Evolutionary conservation across 306 rosid species (phyloP).

Genomic region (Begonia peltatifolia): DNA sequence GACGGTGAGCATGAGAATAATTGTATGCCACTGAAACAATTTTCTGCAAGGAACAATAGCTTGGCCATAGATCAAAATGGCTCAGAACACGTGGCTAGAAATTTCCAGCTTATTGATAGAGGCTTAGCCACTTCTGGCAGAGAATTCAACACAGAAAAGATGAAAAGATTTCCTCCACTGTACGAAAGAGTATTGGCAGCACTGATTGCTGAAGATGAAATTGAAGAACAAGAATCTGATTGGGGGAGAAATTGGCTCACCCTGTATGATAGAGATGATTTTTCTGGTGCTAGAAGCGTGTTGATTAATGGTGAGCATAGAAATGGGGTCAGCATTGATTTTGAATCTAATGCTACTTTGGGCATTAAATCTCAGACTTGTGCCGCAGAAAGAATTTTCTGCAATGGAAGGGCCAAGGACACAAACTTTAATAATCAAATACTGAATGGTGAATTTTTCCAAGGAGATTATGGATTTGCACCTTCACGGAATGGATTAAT

Average conservation of each 20-base stretch:
- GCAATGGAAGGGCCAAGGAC: slow-evolving; percentile 30
- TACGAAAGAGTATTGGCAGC: slow-evolving; percentile 77
- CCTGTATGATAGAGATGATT: slow-evolving; percentile 25
- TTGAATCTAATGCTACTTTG: slow-evolving; percentile 13
- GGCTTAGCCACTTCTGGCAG: slow-evolving; percentile 18
- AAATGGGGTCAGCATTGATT: slow-evolving; percentile 15
- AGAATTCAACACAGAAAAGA: slow-evolving; percentile 24
- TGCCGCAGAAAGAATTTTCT: slow-evolving; percentile 27
- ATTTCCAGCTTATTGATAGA: slow-evolving; percentile 23
- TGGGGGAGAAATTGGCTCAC: slow-evolving; percentile 21
- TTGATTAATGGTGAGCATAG: slow-evolving; percentile 22
- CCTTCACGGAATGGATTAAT: slow-evolving; percentile 20
- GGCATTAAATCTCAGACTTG: slow-evolving; percentile 15
- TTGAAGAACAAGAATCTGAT: slow-evolving; percentile 29
- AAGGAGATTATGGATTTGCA: slow-evolving; percentile 17
- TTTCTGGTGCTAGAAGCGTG: slow-evolving; percentile 15
- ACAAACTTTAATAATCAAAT: slow-evolving; percentile 19
- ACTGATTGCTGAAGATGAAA: slow-evolving; percentile 53
- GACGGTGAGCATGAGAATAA: slow-evolving; percentile 19
- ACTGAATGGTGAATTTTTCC: slow-evolving; percentile 14
- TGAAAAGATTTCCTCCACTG: slow-evolving; percentile 33
- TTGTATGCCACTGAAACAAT: slow-evolving; percentile 20
- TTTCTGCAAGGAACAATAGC: slow-evolving; percentile 26
- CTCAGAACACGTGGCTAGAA: slow-evolving; percentile 14
- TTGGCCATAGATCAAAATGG: slow-evolving; percentile 20